Percentiles rank a stretch among this genome's conserved stretches.
Conservation (phyloP, 257 asterid genomes). For the Nicotiana knightiana region DNA sequence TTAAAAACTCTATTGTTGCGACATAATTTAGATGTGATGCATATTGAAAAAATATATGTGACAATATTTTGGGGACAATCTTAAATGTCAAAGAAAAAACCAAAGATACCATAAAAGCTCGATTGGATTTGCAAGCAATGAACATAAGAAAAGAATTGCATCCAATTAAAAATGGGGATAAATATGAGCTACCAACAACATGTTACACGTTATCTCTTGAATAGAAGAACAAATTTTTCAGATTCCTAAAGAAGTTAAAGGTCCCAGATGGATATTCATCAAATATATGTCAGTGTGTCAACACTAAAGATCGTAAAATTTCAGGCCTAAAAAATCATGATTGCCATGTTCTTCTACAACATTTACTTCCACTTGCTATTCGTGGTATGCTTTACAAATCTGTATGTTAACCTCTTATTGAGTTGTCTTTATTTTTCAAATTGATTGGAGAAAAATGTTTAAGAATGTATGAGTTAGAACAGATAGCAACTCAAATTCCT, state of each 20-base stretch:
- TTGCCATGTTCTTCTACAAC: too few species aligned
- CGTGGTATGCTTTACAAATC: background rate
- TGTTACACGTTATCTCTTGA: background rate
- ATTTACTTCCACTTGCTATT: background rate
- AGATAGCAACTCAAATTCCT: background rate
- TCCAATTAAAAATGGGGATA: background rate
- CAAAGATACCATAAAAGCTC: background rate
- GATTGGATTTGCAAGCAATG: background rate
- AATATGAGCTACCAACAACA: background rate
- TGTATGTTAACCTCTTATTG: background rate
- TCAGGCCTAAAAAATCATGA: background rate
- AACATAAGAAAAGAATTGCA: too few species aligned
- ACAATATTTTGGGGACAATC: background rate
- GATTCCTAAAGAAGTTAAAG: background rate
- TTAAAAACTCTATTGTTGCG: too few species aligned
- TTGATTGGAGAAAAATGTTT: background rate
- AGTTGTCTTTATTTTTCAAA: background rate
- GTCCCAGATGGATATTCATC: background rate
- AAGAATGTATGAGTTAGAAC: background rate
- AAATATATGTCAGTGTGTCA: too few species aligned
- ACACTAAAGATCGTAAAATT: too few species aligned
- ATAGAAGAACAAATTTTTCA: too few species aligned
- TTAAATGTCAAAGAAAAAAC: background rate
- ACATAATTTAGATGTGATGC: too few species aligned
- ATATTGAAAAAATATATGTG: background rate